phyloP scores from a whole-genome alignment of 768 basidiomycete species.

The Tricholoma saponaceum region DNA sequence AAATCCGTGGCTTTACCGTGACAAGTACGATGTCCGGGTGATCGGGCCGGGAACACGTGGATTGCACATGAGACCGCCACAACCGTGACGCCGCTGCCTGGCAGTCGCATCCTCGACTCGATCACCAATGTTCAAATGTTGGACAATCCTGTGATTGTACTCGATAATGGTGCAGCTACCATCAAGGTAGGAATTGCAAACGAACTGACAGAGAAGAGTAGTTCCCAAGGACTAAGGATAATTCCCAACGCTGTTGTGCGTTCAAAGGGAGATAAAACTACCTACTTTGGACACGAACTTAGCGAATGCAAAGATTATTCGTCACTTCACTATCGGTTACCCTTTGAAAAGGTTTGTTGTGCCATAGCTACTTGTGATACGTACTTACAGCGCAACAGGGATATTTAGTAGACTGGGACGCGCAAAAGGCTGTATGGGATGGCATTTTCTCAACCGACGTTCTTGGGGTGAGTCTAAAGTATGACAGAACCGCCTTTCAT shows the following conservation, averaged over 20 bases:
- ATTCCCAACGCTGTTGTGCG: conserved; percentile 81
- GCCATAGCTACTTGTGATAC: conserved; percentile 7
- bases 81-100: background rate
- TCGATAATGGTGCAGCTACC: conserved; percentile 85
- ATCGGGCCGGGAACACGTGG: background rate
- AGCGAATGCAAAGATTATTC: conserved; percentile 74
- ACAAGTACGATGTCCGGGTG: too few species aligned
- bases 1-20: conserved; percentile 30
- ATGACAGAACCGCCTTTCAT: background rate
- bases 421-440: conserved; percentile 93
- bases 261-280: conserved; percentile 77
- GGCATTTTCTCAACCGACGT: conserved; percentile 73
- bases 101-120: background rate
- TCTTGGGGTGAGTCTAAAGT: conserved; percentile 46
- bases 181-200: conserved; percentile 69
- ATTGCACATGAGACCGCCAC: background rate
- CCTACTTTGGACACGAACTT: conserved; percentile 86
- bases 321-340: conserved; percentile 75
- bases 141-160: conserved; percentile 44
- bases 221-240: conserved; percentile 37
- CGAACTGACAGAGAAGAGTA: conserved; percentile 20
- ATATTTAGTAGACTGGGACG: conserved; percentile 92
- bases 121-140: background rate
- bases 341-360: conserved; percentile 77
- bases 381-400: conserved; percentile 52